These are phyloP conservation scores for Malus hybrid DNA, from an alignment of 331 rosid genomes.

Conservation along the genomic window DNA sequence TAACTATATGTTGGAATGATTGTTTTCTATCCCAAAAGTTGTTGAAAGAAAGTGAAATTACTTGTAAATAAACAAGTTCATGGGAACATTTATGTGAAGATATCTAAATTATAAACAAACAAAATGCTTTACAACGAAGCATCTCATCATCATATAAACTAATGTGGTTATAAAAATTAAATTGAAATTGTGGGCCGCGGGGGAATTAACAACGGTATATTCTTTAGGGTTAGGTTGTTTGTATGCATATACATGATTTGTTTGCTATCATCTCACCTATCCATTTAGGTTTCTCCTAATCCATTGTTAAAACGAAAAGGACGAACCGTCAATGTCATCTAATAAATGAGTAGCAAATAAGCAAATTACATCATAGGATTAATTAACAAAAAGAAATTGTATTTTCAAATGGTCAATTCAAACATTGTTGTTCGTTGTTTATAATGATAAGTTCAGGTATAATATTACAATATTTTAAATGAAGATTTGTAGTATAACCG, in stretches of 20 bases:
- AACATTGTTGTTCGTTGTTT: too few relatives aligned
- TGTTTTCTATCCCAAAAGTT: not conserved
- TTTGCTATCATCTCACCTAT: too few relatives aligned
- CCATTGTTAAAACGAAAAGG: not conserved
- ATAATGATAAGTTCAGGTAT: too few relatives aligned
- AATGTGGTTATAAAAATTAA: not conserved
- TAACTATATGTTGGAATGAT: not conserved
- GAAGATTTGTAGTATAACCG: too few relatives aligned
- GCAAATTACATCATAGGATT: not conserved
- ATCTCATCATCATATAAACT: not conserved
- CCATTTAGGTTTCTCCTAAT: not conserved
- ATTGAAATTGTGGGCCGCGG: not conserved
- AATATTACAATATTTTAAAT: too few relatives aligned
- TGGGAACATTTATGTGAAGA: not conserved
- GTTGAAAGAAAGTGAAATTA: not conserved
- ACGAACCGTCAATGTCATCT: not conserved
- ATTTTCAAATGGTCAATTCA: not conserved
- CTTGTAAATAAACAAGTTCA: not conserved
- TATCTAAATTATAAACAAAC: not conserved
- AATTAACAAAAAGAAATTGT: not conserved
- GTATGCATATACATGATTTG: not conserved
- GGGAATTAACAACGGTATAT: not conserved
- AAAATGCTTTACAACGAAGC: not conserved
- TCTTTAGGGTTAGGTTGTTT: not conserved
- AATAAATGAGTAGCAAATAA: not conserved